These are phyloP conservation scores for Uronychia binucleata DNA, from an alignment of 73 alveolate genomes.

Conservation along the genomic window DNA sequence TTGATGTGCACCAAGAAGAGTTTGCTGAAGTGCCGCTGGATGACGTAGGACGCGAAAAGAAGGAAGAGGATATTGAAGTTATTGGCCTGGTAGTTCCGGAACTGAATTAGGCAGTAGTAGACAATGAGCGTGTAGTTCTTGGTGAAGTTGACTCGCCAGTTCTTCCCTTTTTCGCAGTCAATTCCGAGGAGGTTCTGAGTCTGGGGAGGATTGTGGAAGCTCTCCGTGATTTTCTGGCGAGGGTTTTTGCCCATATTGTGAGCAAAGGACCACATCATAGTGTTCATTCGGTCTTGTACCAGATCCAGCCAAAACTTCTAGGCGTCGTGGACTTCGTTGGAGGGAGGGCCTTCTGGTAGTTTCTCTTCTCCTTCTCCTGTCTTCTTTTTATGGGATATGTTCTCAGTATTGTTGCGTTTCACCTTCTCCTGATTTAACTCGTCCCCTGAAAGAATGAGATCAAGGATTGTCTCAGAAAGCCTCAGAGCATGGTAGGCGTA, in stretches of 20 bases:
- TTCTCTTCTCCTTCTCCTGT: background rate
- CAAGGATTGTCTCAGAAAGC: conserved; percentile 46
- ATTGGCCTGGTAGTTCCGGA: conserved; percentile 59
- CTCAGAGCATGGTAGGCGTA: conserved; percentile 62
- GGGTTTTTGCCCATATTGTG: background rate
- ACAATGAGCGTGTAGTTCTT: conserved; percentile 59
- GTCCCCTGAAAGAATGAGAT: conserved; percentile 11
- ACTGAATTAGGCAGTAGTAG: conserved; percentile 56
- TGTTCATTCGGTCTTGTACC: background rate
- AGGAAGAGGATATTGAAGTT: conserved; percentile 63
- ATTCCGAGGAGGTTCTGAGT: background rate
- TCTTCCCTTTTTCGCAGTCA: conserved; percentile 14
- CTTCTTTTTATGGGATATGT: background rate
- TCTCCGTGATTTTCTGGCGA: background rate
- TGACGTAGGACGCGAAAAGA: conserved; percentile 53
- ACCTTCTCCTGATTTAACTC: background rate
- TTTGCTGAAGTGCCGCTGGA: conserved; percentile 33
- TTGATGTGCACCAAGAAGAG: conserved; percentile 37
- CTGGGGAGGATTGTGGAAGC: background rate
- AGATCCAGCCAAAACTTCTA: conserved; percentile 10
- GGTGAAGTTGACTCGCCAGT: conserved; percentile 34
- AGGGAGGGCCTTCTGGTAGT: too few species aligned
- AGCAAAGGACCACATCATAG: background rate
- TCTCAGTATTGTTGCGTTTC: background rate
- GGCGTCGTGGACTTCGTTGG: too few species aligned